These are phyloP conservation scores for Purshia tridentata DNA, from an alignment of 306 rosid species.

Conservation along the genomic window DNA sequence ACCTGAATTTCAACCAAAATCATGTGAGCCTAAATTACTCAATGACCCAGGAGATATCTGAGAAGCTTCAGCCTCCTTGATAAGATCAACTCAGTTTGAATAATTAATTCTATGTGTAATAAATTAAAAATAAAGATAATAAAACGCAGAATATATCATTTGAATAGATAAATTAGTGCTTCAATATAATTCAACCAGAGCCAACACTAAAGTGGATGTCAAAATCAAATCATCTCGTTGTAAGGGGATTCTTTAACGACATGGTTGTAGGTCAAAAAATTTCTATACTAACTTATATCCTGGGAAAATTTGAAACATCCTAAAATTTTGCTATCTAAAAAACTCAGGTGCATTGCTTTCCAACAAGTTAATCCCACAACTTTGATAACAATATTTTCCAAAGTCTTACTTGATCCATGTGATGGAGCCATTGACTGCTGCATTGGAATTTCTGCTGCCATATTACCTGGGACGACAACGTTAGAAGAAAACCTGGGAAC, in stretches of 20 bases:
- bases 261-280: conserved; percentile 19
- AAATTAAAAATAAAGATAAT: background rate
- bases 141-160: background rate
- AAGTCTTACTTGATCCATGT: conserved; percentile 41
- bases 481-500: conserved; percentile 46
- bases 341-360: conserved; percentile 7
- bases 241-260: conserved; percentile 6
- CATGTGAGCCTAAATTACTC: conserved; percentile 14
- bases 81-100: conserved; percentile 5
- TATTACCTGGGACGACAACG: conserved; percentile 38
- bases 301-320: conserved; percentile 6
- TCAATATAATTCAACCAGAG: conserved; percentile 3
- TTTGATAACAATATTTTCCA: conserved; percentile 7
- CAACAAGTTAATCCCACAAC: conserved; percentile 14
- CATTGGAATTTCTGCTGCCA: conserved; percentile 32
- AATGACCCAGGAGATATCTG: conserved; percentile 6
- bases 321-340: conserved; percentile 9
- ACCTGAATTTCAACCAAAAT: conserved; percentile 43
- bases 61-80: conserved; percentile 5
- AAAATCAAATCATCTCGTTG: background rate
- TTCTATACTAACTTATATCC: background rate
- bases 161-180: background rate
- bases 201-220: conserved; percentile 18
- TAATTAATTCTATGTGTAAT: background rate
- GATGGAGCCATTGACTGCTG: conserved; percentile 41